Evolutionary conservation across 108 stramenopile genomes (phyloP).

Genomic region (Cyclotella kingstonii): DNA sequence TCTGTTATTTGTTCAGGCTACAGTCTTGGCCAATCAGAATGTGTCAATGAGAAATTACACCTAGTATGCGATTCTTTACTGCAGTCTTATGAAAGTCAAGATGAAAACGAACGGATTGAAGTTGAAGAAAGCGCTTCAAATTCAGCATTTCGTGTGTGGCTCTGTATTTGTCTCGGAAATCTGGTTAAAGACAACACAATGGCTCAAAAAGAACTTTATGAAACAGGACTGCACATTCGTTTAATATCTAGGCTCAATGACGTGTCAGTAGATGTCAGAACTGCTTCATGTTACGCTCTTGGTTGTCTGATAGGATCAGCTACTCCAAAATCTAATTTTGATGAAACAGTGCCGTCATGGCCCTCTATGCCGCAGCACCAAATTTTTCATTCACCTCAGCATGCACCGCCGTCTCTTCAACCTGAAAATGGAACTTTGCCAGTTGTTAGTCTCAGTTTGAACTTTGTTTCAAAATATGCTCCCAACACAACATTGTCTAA

Average conservation of each 20-base stretch:
- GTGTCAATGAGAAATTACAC: conserved; percentile 80
- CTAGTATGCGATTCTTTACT: conserved; percentile 59
- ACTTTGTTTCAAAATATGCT: no score
- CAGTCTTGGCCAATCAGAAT: conserved; percentile 81
- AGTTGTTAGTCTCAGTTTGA: no score
- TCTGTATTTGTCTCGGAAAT: conserved; percentile 83
- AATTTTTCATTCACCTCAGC: conserved; percentile 8
- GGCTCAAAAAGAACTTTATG: conserved; percentile 62
- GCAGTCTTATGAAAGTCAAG: conserved; percentile 44
- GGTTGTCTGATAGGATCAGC: conserved; percentile 58
- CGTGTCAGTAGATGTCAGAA: conserved; percentile 67
- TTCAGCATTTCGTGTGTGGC: conserved; percentile 74
- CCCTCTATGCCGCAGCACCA: conserved; percentile 24
- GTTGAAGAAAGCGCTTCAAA: conserved; percentile 34
- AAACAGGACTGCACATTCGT: conserved; percentile 60
- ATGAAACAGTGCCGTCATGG: conserved; percentile 5
- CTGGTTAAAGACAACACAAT: conserved; percentile 59
- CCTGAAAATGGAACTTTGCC: no score
- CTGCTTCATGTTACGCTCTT: conserved; percentile 87
- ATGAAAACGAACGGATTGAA: conserved; percentile 26
- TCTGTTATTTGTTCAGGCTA: conserved; percentile 79
- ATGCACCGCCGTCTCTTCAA: conserved; percentile 15
- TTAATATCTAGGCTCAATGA: conserved; percentile 65
- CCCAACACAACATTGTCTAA: no score
- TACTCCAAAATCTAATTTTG: not conserved